Conservation (phyloP, 192 early-diverging fungal genomes). For the Coemansia sp. region DNA sequence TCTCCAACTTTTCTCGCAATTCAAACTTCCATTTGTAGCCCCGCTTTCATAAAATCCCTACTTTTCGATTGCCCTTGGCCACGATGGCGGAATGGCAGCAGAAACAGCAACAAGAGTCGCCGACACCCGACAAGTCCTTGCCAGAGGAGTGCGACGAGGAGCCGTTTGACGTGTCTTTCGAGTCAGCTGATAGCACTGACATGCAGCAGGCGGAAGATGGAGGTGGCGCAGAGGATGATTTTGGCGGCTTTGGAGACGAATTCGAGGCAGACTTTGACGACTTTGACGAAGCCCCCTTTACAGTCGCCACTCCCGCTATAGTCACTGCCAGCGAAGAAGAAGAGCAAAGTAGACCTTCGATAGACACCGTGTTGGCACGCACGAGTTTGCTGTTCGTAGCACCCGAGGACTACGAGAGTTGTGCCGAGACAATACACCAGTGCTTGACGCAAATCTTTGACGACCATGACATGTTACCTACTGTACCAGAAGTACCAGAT, state of each 20-base stretch:
- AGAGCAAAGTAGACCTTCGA: neutral
- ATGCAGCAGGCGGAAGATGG: neutral
- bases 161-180: neutral
- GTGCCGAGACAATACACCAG: constrained; percentile 7
- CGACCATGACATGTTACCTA: neutral
- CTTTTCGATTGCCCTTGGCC: neutral
- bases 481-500: neutral
- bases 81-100: constrained; percentile 18
- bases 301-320: neutral
- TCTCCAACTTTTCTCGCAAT: neutral
- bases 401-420: neutral
- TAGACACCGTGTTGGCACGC: constrained; percentile 11
- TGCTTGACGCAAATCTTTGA: constrained; percentile 24
- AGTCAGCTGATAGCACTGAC: neutral
- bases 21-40: neutral
- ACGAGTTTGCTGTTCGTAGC: constrained; percentile 13
- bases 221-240: constrained; percentile 8
- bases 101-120: neutral
- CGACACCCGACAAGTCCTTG: neutral
- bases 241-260: constrained; percentile 28
- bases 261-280: constrained; percentile 30
- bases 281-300: constrained; percentile 15
- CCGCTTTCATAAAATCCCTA: neutral
- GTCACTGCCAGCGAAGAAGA: neutral
- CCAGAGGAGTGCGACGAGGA: neutral